Evolutionary conservation across 106 monocot genomes (phyloP), one percentile per base, ranked within the genome.

Genomic region (Dioscorea zingiberensis): DNA sequence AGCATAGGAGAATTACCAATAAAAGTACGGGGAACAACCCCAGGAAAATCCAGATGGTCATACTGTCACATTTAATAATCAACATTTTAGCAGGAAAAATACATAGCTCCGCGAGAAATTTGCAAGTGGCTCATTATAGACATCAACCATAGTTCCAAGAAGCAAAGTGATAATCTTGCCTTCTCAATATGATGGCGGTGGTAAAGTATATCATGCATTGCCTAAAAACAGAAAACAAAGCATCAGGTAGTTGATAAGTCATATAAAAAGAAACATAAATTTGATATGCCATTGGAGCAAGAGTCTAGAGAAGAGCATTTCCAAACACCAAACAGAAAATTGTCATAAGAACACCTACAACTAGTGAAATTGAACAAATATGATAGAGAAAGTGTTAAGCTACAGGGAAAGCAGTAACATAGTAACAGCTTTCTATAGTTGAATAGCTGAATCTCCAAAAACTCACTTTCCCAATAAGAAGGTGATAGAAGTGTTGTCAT

Each of bases 41-140:
- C 97, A 70, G 97, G 97, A 84, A 97, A 97, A 22, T 88, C 97
- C 76, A 92, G 77, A 78, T 97, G 97, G 68, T 97, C 97, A 62
- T 97, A 97, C 88, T 95, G 87, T 63, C 48, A 29, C 27, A 78
- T 64, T 8, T 8, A 38, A 8, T 38, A 2, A 38, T 1, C 38
- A 38, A 38, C 6, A 6, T 38, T 8, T 38, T 6, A 38, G 38
- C 10, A 30, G 30, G 30, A 3, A 7, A 7, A 30, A 3, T 3
- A 2, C 7, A 38, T 10, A 38, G 9, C 1, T 8, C 10, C 38
- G 10, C 6, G 38, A 38, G n/a, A 38, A 38, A 38, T 38, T 38
- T 38, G 0, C 1, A 38, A 10, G 38, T 8, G 10, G 38, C 38
- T 38, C 10, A 10, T 6, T 2, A 38, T 38, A 25, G 15, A 12